Evolutionary conservation across 2,329 filamentous ascomycete species (phyloP).

Genomic region (Botrytis squamosa): DNA sequence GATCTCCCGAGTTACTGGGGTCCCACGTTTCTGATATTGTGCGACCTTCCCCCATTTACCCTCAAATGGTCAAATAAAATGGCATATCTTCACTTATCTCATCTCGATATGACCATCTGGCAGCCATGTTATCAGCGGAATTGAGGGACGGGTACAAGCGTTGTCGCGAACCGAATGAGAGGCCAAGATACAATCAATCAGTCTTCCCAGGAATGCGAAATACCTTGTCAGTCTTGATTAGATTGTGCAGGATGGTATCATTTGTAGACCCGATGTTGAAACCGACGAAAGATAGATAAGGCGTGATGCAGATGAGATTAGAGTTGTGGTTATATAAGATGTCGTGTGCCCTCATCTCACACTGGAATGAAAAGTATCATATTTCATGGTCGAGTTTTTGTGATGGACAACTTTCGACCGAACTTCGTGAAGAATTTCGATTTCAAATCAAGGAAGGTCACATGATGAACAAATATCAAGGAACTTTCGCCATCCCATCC

Average conservation of each 20-base stretch:
- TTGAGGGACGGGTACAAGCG: background rate
- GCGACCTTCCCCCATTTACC: background rate
- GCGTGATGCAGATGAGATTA: slow-evolving; percentile 8
- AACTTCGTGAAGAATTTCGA: background rate
- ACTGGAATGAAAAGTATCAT: background rate
- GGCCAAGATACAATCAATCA: slow-evolving; percentile 19
- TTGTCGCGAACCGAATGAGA: slow-evolving; percentile 18
- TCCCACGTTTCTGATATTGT: slow-evolving; percentile 8
- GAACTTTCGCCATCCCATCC: background rate
- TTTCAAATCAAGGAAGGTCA: background rate
- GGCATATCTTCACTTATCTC: slow-evolving; percentile 13
- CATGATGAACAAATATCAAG: slow-evolving; percentile 1
- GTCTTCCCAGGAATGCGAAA: slow-evolving; percentile 7
- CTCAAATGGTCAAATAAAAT: slow-evolving; percentile 12
- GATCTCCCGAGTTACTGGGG: slow-evolving; percentile 13
- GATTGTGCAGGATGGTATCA: slow-evolving; percentile 23
- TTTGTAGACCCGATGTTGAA: slow-evolving; percentile 17
- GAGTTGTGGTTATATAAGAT: slow-evolving; percentile 10
- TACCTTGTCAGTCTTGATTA: slow-evolving; percentile 21
- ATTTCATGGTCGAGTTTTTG: background rate
- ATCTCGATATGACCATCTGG: background rate
- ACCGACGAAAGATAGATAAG: slow-evolving; percentile 5
- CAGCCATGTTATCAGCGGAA: slow-evolving; percentile 13
- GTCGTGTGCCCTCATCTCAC: slow-evolving; percentile 2
- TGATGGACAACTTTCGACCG: background rate